Conservation (phyloP, 2,329 filamentous ascomycete genomes). For the Epichloe coenophiala region DNA sequence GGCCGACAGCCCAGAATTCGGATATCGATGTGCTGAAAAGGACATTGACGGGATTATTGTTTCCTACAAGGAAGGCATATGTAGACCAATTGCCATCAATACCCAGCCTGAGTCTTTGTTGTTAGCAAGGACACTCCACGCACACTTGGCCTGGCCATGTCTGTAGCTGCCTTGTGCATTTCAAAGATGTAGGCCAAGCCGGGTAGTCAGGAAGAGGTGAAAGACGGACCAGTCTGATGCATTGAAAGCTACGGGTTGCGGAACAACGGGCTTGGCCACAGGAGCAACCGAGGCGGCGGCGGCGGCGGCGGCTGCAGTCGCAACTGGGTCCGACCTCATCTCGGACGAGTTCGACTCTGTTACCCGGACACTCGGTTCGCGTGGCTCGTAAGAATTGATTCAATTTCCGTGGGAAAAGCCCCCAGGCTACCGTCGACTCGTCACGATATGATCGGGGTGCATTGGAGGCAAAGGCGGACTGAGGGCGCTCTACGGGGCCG, state of each 20-base stretch:
- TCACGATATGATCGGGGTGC: background rate
- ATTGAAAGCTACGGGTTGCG: conserved; percentile 10
- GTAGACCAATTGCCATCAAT: conserved; percentile 62
- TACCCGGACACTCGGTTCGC: background rate
- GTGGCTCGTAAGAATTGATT: background rate
- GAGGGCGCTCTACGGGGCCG: background rate
- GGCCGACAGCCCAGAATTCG: conserved; percentile 56
- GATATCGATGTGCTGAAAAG: conserved; percentile 53
- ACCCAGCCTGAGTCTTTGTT: conserved; percentile 35
- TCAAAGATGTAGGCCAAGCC: background rate
- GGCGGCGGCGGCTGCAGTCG: conserved; percentile 3
- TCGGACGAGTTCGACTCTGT: background rate
- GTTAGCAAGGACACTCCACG: background rate
- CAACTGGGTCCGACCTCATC: conserved; percentile 5
- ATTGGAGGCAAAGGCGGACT: background rate
- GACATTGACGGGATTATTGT: conserved; percentile 23
- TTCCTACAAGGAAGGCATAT: conserved; percentile 40
- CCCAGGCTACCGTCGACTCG: background rate
- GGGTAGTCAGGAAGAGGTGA: background rate
- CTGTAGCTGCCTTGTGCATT: background rate
- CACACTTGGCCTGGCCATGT: background rate
- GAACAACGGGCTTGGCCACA: background rate
- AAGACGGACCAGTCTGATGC: conserved; percentile 11
- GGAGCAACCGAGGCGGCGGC: background rate
- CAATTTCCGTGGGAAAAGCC: background rate